A percentile compares a stretch with the other conserved stretches of the same genome.
Evolutionary conservation across 2,329 filamentous ascomycete species (phyloP).

Genomic region (Fusarium stilboides): DNA sequence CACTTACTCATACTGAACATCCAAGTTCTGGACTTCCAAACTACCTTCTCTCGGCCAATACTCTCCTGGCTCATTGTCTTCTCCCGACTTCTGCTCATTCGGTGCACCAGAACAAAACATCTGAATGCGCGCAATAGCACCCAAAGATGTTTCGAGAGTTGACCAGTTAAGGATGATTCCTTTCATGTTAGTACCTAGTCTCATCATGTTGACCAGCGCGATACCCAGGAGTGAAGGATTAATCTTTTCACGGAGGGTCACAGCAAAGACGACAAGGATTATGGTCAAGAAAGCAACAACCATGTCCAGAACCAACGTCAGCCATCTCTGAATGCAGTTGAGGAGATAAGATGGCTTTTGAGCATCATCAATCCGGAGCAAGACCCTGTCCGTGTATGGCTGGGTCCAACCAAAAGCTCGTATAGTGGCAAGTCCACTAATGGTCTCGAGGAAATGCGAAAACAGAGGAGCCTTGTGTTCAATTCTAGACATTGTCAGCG

Average conservation of each 20-base stretch:
- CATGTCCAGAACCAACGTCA: constrained; percentile 66
- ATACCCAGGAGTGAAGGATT: constrained; percentile 55
- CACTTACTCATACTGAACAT: constrained; percentile 52
- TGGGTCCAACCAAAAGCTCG: constrained; percentile 59
- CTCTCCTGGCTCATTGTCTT: constrained; percentile 27
- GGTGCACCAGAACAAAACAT: constrained; percentile 49
- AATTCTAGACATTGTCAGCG: constrained; percentile 41
- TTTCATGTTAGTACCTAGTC: constrained; percentile 48
- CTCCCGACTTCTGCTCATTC: constrained; percentile 38
- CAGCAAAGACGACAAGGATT: constrained; percentile 56
- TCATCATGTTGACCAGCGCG: constrained; percentile 57
- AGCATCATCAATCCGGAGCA: constrained; percentile 59
- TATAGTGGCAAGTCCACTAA: constrained; percentile 54
- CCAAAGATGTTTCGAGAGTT: constrained; percentile 51
- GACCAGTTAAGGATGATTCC: constrained; percentile 51
- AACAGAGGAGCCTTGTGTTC: constrained; percentile 55
- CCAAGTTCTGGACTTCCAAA: constrained; percentile 45
- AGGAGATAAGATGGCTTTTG: constrained; percentile 69
- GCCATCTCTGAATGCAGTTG: constrained; percentile 67
- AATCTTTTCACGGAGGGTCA: constrained; percentile 51
- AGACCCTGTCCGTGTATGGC: constrained; percentile 56
- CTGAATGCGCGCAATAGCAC: constrained; percentile 51
- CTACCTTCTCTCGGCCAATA: constrained; percentile 46
- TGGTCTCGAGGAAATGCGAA: constrained; percentile 53
- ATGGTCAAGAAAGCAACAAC: constrained; percentile 65